Evolutionary conservation across 345 rosid genomes (phyloP), one percentile per base, ranked within the genome.

Genomic region (Eucalyptus erythrocorys): DNA sequence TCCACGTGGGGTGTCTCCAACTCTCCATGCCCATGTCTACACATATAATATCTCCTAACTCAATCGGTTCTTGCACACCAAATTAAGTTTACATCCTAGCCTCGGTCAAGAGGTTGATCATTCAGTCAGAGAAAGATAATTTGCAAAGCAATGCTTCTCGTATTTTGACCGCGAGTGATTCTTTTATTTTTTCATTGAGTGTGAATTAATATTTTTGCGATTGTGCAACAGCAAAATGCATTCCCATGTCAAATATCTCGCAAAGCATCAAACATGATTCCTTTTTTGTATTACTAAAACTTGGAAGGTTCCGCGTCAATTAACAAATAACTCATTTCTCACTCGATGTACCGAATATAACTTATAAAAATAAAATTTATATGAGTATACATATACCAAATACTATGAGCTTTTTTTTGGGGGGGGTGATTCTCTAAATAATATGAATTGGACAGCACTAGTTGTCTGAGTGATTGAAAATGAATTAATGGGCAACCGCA

Each of bases 251-350:
- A 27, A 27, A 27, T 27, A 59, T 27, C 15, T 13, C 3, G 0
- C 32, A 59, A 59, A 59, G 27, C 4, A 27, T 59, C 68, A 0
- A 12, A 12, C 32, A 3, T 12, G 32, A 59, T 59, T 59, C 2
- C n/a, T 27, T 57, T 27, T 5, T 0, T 5, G 2, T 27, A 27
- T 59, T 12, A 13, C 0, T 59, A 0, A 2, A 59, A 59, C 32
- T 59, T 27, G 8, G 4, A 27, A 27, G 13, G 2, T 27, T 12
- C 0, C 1, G 2, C 3, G 7, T 12, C 16, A 59, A 59, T 59
- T 27, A 13, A 32, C 15, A 27, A 27, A 12, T 27, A 12, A 27
- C 4, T 27, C 1, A 59, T 27, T 12, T 59, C 0, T 3, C 3
- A 27, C 0, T 30, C 4, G 4, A 61, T 61, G 4, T 3, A 13